Evolutionary conservation across 805 yeast genomes (phyloP), one percentile per base, ranked within the genome.

Genomic region (Candida ipomoeae): DNA sequence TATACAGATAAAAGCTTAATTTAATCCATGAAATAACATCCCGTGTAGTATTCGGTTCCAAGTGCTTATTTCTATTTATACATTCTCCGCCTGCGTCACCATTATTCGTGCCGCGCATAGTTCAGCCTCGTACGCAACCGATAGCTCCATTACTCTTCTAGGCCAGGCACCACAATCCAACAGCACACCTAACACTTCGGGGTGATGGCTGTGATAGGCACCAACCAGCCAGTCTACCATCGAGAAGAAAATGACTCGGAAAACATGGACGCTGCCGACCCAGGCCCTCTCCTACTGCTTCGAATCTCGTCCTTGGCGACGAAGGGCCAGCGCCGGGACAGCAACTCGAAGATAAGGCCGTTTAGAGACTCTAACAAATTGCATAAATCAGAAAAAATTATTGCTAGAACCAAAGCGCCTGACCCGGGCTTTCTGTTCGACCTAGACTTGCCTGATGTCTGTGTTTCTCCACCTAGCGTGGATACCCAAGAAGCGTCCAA

Each of bases 381-480:
- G 17, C 45, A 11, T 15, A 42, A 34, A 17, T 48, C 37, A 10
- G 49, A 54, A 21, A 40, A 29, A 26, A 53, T 53, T 18, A 39
- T 32, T 15, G 46, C 48, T 7, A 40, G 23, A 31, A 6, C 33
- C 15, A 33, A 36, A 7, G 17, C 31, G 15, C 20, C 44, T 23
- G 48, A 49, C 23, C 34, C 55, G 23, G 51, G 54, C n/a, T 51
- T 54, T 29, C 55, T 49, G 38, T 54, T 54, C 31, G 53, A 42
- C 18, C 18, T 51, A 20, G 49, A 55, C 15, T 48, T 55, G 13
- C 58, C 58, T 13, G 17, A 11, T 5, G 32, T 32, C 10, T 18
- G 15, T 13, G 20, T 38, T 11, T 11, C 46, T 15, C 35, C 45
- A n/a, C 35, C 23, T 6, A 26, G 39, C 15, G 32, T 17, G 10